A percentile compares a stretch with the other conserved stretches of the same genome.
phyloP scores from a whole-genome alignment of 2,329 filamentous ascomycete species.

The Phoma sp. region DNA sequence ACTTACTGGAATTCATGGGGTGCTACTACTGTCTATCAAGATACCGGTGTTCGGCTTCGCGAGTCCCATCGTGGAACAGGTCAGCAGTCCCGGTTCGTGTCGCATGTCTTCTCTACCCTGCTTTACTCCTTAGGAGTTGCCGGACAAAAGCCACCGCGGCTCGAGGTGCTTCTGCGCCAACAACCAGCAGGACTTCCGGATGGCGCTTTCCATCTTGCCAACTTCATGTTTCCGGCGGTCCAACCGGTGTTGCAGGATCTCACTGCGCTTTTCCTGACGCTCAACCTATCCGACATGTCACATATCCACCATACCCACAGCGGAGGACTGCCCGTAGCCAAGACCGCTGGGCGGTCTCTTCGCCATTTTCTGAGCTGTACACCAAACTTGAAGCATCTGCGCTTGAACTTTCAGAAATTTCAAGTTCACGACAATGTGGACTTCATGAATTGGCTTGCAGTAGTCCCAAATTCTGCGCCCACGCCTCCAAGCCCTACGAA shows the following conservation, averaged over 20 bases:
- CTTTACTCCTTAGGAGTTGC: constrained; percentile 39
- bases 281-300: constrained; percentile 21
- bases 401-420: constrained; percentile 57
- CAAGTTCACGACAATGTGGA: constrained; percentile 24
- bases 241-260: constrained; percentile 55
- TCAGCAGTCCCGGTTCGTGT: constrained; percentile 16
- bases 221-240: constrained; percentile 47
- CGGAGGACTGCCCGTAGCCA: constrained; percentile 11
- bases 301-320: constrained; percentile 20
- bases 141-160: constrained; percentile 45
- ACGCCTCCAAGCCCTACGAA: neutral
- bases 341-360: constrained; percentile 24
- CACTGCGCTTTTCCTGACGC: constrained; percentile 54
- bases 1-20: constrained; percentile 64
- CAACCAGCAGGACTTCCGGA: constrained; percentile 44
- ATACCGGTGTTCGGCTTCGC: constrained; percentile 43
- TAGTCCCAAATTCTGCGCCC: neutral
- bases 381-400: constrained; percentile 58
- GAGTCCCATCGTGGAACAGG: constrained; percentile 15
- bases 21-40: constrained; percentile 45
- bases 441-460: constrained; percentile 50
- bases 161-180: constrained; percentile 57
- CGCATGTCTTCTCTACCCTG: constrained; percentile 25
- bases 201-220: constrained; percentile 56
- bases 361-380: constrained; percentile 51